Conservation (phyloP, 2,329 filamentous ascomycete genomes). For the Colletotrichum sp. region DNA sequence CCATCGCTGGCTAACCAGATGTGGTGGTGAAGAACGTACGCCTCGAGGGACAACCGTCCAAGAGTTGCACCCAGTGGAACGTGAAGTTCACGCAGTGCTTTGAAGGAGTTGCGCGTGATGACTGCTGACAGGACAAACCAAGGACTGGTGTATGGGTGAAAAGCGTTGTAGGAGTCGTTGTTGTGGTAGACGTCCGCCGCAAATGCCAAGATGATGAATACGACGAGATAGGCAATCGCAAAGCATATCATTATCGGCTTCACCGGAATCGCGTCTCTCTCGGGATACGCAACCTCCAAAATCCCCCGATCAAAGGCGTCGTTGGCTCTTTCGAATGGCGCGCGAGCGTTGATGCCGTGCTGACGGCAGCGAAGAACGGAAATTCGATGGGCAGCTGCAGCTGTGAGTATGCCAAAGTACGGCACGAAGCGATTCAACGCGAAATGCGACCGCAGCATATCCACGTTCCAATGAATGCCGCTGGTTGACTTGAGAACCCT, state of each 20-base stretch:
- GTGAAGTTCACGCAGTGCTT: constrained; percentile 44
- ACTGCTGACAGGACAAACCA: constrained; percentile 47
- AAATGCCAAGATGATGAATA: constrained; percentile 18
- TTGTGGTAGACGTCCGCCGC: neutral
- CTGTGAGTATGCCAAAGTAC: constrained; percentile 60
- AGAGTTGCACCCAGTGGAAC: constrained; percentile 54
- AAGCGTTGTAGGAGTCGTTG: constrained; percentile 10
- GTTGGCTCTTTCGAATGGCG: constrained; percentile 4
- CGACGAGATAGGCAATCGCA: constrained; percentile 1
- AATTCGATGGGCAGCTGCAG: constrained; percentile 42
- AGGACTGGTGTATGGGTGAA: constrained; percentile 20
- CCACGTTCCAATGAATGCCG: constrained; percentile 52
- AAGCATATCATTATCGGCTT: constrained; percentile 15
- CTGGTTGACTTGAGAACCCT: constrained; percentile 30
- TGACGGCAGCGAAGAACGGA: constrained; percentile 10
- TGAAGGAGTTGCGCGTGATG: constrained; percentile 51
- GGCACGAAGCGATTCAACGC: constrained; percentile 59
- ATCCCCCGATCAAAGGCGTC: constrained; percentile 12
- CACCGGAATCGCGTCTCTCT: constrained; percentile 15
- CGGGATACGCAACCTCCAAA: constrained; percentile 7
- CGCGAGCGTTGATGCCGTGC: constrained; percentile 2
- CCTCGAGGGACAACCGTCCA: constrained; percentile 57
- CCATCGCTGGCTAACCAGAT: constrained; percentile 63
- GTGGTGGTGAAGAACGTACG: constrained; percentile 62
- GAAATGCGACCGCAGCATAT: constrained; percentile 55